Evolutionary conservation across 1,139 yeast genomes (phyloP), one percentile per base, ranked within the genome.

Genomic region (Geotrichum histeridarum): DNA sequence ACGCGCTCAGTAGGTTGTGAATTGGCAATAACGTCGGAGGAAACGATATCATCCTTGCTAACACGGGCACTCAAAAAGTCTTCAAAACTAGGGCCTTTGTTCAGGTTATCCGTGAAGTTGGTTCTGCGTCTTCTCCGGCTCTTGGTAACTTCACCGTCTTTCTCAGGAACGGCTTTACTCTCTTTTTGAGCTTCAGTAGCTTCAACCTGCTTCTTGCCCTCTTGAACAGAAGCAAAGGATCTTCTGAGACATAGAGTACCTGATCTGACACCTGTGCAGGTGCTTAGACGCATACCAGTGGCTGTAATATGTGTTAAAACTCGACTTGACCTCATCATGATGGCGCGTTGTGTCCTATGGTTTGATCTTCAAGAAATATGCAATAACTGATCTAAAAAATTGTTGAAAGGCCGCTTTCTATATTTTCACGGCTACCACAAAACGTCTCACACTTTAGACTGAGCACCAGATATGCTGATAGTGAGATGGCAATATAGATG

Each of bases 31-130:
- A 71, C 70, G 55, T 71, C 75, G 39, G 65, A 59, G 67, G 86
- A 67, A 32, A 61, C 59, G 66, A 85, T 91, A 15, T 78, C 67
- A 15, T 77, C 66, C 14, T 57, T 56, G 8, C 86, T 79, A 1
- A 96, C 96, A 56, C 83, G 80, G 9, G 95, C 96, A 57, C 79
- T 76, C 22, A 93, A 75, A 64, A 93, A 93, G 69, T 93, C 99
- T 54, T 86, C 97, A 68, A 93, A 93, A 0, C 95, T 83, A 1
- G 99, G 99, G 1, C 99, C 99, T 60, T 80, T 77, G 65, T 84
- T 87, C 58, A 91, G 73, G 53, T 77, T 75, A 64, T 88, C 94
- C 3, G 88, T 77, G 70, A 91, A 85, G 15, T 75, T 73, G 0
- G 94, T 84, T 39, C 75, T 70, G 61, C 81, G 73, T 67, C 85